Evolutionary conservation across 192 early-diverging fungal species (phyloP).

Genomic region (Entrophospora sp.): DNA sequence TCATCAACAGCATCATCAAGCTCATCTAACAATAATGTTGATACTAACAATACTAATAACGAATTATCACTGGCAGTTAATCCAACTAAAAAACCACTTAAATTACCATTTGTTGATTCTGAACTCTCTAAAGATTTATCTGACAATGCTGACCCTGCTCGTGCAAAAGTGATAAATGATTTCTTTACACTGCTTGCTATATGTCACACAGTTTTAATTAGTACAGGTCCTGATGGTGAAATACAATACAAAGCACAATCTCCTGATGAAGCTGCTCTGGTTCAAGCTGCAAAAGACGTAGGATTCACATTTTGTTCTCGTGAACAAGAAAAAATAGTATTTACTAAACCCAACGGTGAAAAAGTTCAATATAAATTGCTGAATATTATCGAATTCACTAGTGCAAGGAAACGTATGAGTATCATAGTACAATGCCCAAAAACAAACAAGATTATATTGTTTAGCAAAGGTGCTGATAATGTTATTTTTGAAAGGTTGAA

Average conservation of each 20-base stretch:
- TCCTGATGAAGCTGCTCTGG: slow-evolving; percentile 63
- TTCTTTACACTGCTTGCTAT: slow-evolving; percentile 54
- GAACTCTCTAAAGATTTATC: slow-evolving; percentile 18
- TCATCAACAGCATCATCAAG: neutral
- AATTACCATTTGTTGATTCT: slow-evolving; percentile 39
- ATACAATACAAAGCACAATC: slow-evolving; percentile 52
- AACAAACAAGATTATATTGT: slow-evolving; percentile 44
- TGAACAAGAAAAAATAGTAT: slow-evolving; percentile 42
- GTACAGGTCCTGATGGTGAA: slow-evolving; percentile 8
- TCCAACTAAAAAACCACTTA: neutral
- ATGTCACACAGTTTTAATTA: slow-evolving; percentile 59
- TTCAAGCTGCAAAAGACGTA: slow-evolving; percentile 44
- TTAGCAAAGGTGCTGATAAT: slow-evolving; percentile 66
- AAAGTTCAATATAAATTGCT: slow-evolving; percentile 43
- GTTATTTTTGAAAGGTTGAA: slow-evolving; percentile 62
- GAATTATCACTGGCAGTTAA: too few relatives aligned
- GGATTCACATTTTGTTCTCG: slow-evolving; percentile 53
- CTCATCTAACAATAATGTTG: neutral
- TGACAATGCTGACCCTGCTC: slow-evolving; percentile 14
- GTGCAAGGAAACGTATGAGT: slow-evolving; percentile 62
- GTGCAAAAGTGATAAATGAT: neutral
- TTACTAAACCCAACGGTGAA: slow-evolving; percentile 17
- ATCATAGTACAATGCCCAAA: slow-evolving; percentile 37
- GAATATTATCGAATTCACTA: slow-evolving; percentile 67
- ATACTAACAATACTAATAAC: neutral